Evolutionary conservation across 1,139 yeast genomes (phyloP).

Genomic region (Magnusiomyces tetraspermus): DNA sequence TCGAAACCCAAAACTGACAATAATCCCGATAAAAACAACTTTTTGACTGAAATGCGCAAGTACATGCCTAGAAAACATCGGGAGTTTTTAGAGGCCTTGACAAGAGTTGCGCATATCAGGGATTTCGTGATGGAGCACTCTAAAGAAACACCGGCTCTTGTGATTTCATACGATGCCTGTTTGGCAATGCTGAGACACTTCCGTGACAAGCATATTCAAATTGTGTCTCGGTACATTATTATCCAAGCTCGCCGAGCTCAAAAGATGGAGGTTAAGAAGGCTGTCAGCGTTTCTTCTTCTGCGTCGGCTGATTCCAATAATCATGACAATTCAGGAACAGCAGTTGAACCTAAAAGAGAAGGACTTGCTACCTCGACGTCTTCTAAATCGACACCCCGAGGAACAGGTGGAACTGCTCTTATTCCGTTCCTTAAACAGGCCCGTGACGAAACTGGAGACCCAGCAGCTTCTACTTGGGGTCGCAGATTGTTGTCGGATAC

Average conservation of each 20-base stretch:
- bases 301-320: conserved; percentile 17
- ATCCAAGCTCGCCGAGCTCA: conserved; percentile 50
- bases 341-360: conserved; percentile 23
- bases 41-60: conserved; percentile 70
- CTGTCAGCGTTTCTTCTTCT: conserved; percentile 11
- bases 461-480: conserved; percentile 90
- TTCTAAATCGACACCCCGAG: conserved; percentile 50
- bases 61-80: conserved; percentile 89
- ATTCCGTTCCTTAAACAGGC: conserved; percentile 90
- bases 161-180: conserved; percentile 77
- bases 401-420: conserved; percentile 91
- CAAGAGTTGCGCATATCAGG: conserved; percentile 49
- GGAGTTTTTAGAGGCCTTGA: conserved; percentile 54
- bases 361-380: conserved; percentile 27
- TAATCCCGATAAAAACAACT: conserved; percentile 40
- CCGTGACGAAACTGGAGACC: conserved; percentile 89
- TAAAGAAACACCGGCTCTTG: conserved; percentile 44
- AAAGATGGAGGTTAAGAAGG: conserved; percentile 15
- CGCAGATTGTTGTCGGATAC: conserved; percentile 54
- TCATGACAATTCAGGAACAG: background rate
- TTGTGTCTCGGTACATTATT: conserved; percentile 77
- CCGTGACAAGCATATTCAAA: conserved; percentile 87
- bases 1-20: conserved; percentile 2
- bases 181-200: conserved; percentile 81
- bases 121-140: conserved; percentile 47